phyloP scores from a whole-genome alignment of 176 grass and related monocot genomes.

The Aegilops sharonensis region DNA sequence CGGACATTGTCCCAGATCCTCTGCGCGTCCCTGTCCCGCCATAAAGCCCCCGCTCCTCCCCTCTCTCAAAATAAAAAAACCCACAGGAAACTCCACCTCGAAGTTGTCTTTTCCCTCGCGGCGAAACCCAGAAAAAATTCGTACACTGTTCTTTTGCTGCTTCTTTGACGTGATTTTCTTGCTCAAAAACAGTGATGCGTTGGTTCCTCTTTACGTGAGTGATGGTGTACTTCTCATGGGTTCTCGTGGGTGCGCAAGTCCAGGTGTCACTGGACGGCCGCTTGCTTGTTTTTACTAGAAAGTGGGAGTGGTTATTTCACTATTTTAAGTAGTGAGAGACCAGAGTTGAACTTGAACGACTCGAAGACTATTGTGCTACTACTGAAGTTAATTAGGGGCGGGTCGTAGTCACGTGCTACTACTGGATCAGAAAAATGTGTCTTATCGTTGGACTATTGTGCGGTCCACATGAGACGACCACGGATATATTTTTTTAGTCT shows the following conservation, averaged over 20 bases:
- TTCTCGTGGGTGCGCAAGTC: not conserved
- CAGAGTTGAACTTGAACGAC: not conserved
- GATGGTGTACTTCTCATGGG: not conserved
- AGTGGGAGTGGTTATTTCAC: fast-evolving
- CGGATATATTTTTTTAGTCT: not conserved
- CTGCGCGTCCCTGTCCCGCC: slow-evolving; percentile 32
- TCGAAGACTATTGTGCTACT: too few species aligned
- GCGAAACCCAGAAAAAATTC: not conserved
- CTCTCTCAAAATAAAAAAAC: not conserved
- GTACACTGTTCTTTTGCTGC: not conserved
- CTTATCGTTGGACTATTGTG: fast-evolving
- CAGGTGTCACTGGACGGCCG: fast-evolving
- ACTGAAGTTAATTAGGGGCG: not conserved
- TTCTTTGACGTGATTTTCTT: not conserved
- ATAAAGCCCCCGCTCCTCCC: not conserved
- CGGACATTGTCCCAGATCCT: slow-evolving; percentile 44
- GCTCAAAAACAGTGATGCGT: not conserved
- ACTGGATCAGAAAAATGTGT: not conserved
- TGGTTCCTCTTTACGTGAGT: fast-evolving
- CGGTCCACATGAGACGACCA: not conserved
- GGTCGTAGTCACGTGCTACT: not conserved
- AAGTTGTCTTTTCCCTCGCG: not conserved
- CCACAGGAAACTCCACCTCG: not conserved
- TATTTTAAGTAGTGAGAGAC: not conserved
- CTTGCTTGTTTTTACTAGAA: not conserved